Conservation (phyloP, 2,329 filamentous ascomycete species). For the Clonostachys rhizophaga region DNA sequence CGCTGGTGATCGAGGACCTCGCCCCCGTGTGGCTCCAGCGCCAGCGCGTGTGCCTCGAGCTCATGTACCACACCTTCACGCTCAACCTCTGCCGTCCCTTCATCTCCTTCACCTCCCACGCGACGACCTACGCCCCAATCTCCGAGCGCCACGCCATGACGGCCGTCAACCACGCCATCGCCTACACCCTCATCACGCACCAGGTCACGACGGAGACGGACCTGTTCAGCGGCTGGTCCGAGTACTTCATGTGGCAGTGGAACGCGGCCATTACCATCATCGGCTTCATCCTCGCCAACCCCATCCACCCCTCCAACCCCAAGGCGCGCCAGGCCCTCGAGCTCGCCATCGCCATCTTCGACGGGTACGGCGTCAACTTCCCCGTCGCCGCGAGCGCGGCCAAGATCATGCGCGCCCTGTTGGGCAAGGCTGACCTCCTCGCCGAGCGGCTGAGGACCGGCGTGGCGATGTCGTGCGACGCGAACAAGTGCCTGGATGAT, state of each 20-base stretch:
- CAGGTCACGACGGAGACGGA: constrained; percentile 16
- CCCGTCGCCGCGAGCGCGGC: constrained; percentile 30
- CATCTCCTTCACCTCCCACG: constrained; percentile 22
- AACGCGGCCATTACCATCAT: constrained; percentile 22
- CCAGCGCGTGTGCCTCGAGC: constrained; percentile 32
- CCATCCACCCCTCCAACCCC: constrained; percentile 10
- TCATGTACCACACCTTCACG: constrained; percentile 32
- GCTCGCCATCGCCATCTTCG: constrained; percentile 28
- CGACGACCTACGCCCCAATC: constrained; percentile 7
- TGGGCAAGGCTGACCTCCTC: constrained; percentile 11
- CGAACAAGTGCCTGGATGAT: background rate
- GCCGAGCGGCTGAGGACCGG: constrained; percentile 1
- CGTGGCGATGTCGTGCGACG: background rate
- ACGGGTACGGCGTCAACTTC: constrained; percentile 28
- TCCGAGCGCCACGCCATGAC: constrained; percentile 14
- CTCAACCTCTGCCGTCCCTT: constrained; percentile 31
- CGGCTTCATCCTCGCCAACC: constrained; percentile 23
- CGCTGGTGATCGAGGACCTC: constrained; percentile 17
- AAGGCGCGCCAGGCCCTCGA: constrained; percentile 18
- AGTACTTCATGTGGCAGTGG: constrained; percentile 18
- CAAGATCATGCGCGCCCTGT: constrained; percentile 23
- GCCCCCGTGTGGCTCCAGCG: constrained; percentile 35
- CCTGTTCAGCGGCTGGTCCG: constrained; percentile 17
- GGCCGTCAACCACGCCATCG: constrained; percentile 15
- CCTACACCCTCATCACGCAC: constrained; percentile 17